Percentiles rank a stretch among this genome's conserved stretches.
Evolutionary conservation across 2,329 filamentous ascomycete species (phyloP).

Genomic region (Neonectria faginata): DNA sequence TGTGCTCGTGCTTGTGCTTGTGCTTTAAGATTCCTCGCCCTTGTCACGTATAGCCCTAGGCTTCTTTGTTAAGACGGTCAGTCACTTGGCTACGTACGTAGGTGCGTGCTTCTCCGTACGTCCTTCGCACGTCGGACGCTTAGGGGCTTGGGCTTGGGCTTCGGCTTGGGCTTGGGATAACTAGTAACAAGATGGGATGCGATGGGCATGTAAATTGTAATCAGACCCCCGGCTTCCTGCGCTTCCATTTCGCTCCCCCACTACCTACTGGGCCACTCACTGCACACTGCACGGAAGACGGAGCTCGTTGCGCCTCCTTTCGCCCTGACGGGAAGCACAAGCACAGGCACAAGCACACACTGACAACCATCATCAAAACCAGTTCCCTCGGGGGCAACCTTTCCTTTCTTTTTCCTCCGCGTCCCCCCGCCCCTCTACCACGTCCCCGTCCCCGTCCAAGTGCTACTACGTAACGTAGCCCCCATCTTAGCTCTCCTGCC

Average conservation of each 20-base stretch:
- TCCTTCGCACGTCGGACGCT: constrained; percentile 28
- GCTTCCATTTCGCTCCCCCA: constrained; percentile 28
- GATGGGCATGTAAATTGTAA: constrained; percentile 20
- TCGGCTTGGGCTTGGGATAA: not conserved
- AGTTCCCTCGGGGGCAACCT: constrained; percentile 35
- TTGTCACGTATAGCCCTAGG: constrained; percentile 42
- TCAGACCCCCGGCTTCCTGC: constrained; percentile 45
- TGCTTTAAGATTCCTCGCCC: constrained; percentile 23
- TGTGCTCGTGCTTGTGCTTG: constrained; percentile 12
- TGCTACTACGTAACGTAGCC: constrained; percentile 35
- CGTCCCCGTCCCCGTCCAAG: constrained; percentile 19
- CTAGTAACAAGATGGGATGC: not conserved
- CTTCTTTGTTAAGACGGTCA: constrained; percentile 38
- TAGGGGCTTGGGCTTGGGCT: constrained; percentile 30
- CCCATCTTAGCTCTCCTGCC: constrained; percentile 28
- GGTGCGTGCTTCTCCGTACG: constrained; percentile 16
- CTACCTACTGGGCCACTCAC: constrained; percentile 34
- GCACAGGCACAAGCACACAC: constrained; percentile 3
- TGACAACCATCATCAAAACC: constrained; percentile 33
- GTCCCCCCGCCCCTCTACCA: constrained; percentile 23
- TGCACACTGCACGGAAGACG: constrained; percentile 7
- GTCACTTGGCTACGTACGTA: constrained; percentile 20
- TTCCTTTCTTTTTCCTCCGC: constrained; percentile 46
- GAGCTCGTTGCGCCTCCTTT: constrained; percentile 40
- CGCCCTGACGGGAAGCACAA: constrained; percentile 29